Evolutionary conservation across 371 early-diverging fungal genomes (phyloP).

Genomic region (Funneliformis caledonium): DNA sequence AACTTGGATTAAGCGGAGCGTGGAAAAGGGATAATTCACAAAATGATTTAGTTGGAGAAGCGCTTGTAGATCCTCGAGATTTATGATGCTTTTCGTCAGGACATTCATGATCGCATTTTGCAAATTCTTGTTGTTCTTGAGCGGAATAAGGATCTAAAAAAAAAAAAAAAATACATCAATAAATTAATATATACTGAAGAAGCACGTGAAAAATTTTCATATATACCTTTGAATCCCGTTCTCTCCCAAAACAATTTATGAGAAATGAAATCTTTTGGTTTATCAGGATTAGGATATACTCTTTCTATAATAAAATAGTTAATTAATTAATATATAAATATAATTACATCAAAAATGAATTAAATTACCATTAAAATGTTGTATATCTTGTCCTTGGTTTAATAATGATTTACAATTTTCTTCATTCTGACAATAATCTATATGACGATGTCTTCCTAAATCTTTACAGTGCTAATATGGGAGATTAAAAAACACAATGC

Average conservation of each 20-base stretch:
- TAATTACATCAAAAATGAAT: background rate
- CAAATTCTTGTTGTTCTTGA: constrained; percentile 27
- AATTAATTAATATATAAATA: background rate
- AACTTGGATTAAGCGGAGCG: background rate
- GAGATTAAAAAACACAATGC: too few relatives aligned
- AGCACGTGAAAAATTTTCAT: background rate
- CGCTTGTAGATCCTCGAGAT: background rate
- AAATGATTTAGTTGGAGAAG: constrained; percentile 1
- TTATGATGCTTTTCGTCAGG: constrained; percentile 18
- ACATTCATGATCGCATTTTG: constrained; percentile 38
- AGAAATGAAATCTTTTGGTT: constrained; percentile 29
- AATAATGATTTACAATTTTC: constrained; percentile 5
- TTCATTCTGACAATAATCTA: constrained; percentile 41
- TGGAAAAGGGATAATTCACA: constrained; percentile 29
- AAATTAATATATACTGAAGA: background rate
- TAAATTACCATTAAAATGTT: background rate
- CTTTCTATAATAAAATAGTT: background rate
- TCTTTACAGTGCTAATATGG: constrained; percentile 4
- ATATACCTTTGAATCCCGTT: constrained; percentile 41
- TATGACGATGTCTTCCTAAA: constrained; percentile 42
- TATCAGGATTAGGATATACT: background rate
- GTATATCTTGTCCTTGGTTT: background rate
- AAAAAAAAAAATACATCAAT: background rate
- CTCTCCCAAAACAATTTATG: constrained; percentile 41
- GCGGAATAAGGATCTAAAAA: constrained; percentile 32